A percentile compares a stretch with the other conserved stretches of the same genome.
These are phyloP conservation scores for Gliomastix tumulicola DNA, from an alignment of 2,329 filamentous ascomycete species.

Conservation along the genomic window DNA sequence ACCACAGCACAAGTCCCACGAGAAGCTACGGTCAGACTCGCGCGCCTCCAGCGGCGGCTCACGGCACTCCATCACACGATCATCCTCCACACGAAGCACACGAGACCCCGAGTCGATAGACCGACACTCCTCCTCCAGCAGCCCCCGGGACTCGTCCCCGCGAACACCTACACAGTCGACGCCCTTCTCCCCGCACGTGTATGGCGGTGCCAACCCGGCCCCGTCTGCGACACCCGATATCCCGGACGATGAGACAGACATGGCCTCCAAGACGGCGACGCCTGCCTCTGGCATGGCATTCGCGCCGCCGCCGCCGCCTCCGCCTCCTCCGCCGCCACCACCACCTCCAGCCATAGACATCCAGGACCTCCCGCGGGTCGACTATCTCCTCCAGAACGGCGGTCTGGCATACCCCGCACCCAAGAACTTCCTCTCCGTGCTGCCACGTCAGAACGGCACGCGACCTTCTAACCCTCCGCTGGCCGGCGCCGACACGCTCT, in stretches of 20 bases:
- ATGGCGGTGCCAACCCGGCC: slow-evolving; percentile 29
- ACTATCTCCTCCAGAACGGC: slow-evolving; percentile 87
- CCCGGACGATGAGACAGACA: slow-evolving; percentile 22
- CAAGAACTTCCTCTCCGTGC: slow-evolving; percentile 62
- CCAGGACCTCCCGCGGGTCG: slow-evolving; percentile 72
- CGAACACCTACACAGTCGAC: slow-evolving; percentile 52
- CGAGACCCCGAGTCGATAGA: slow-evolving; percentile 30
- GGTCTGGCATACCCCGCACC: slow-evolving; percentile 68
- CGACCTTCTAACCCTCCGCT: slow-evolving; percentile 58
- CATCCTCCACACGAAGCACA: slow-evolving; percentile 26
- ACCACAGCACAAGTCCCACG: slow-evolving; percentile 22
- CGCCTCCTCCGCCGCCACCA: slow-evolving; percentile 69
- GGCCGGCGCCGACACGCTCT: slow-evolving; percentile 64
- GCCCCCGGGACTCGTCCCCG: slow-evolving; percentile 48
- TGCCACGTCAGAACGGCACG: slow-evolving; percentile 49
- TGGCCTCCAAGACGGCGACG: slow-evolving; percentile 30
- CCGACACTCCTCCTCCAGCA: slow-evolving; percentile 38
- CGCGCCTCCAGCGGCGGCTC: slow-evolving; percentile 25
- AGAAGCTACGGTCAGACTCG: slow-evolving; percentile 26
- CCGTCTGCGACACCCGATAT: slow-evolving; percentile 25
- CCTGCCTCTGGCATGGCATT: slow-evolving; percentile 28
- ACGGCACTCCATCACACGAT: slow-evolving; percentile 24
- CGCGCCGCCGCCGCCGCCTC: slow-evolving; percentile 50
- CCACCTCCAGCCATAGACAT: slow-evolving; percentile 69
- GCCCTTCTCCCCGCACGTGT: slow-evolving; percentile 39